Percentiles rank a stretch among this genome's conserved stretches.
Conservation (phyloP, 768 basidiomycete genomes). For the Amanita rubescens region DNA sequence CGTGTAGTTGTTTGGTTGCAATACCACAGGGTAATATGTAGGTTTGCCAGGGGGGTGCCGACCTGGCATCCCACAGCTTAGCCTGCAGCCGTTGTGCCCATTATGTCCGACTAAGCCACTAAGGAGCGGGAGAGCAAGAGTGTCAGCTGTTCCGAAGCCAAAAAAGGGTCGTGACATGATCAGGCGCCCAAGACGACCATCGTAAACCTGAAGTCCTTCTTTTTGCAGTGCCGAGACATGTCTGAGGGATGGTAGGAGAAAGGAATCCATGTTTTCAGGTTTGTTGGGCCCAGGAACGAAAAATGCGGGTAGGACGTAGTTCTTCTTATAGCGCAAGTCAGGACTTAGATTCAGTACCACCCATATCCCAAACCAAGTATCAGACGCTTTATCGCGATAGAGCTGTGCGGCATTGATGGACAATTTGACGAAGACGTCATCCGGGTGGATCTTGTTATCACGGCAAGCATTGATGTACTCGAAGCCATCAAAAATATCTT, state of each 20-base stretch:
- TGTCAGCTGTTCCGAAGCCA: not conserved
- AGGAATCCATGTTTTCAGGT: conserved; percentile 28
- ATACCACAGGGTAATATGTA: not conserved
- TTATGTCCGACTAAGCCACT: not conserved
- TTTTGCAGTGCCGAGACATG: conserved; percentile 24
- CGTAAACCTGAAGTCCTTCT: conserved; percentile 18
- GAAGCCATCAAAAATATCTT: conserved; percentile 21
- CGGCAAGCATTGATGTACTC: conserved; percentile 16
- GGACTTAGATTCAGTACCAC: conserved; percentile 26
- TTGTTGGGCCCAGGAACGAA: conserved; percentile 30
- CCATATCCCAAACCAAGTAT: conserved; percentile 30
- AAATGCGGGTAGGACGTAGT: conserved; percentile 23
- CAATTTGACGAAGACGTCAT: conserved; percentile 26
- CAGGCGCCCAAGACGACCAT: conserved; percentile 5
- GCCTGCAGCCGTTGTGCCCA: not conserved
- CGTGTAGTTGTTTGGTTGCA: not conserved
- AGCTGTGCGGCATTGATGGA: conserved; percentile 37
- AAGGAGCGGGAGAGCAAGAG: not conserved
- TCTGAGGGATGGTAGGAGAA: conserved; percentile 25
- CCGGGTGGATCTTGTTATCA: conserved; percentile 12
- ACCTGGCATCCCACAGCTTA: not conserved
- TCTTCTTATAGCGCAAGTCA: conserved; percentile 23
- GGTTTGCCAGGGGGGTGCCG: not conserved
- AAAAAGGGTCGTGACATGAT: not conserved
- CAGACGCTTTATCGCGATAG: conserved; percentile 26